Conservation (phyloP, 2,329 filamentous ascomycete genomes). For the Paracorniculantispora psalliotae region DNA sequence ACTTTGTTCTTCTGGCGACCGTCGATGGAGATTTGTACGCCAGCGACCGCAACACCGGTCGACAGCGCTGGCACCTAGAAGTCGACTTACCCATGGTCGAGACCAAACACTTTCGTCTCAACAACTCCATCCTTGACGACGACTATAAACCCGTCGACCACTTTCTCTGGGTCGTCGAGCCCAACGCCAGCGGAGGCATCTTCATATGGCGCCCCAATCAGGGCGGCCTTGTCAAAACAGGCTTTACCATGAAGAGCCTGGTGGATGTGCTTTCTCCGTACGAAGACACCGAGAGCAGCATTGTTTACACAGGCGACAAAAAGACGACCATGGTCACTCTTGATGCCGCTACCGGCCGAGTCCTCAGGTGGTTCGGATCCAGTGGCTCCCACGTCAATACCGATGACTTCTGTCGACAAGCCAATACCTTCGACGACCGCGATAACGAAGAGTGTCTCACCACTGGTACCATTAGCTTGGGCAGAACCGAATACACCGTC, state of each 20-base stretch:
- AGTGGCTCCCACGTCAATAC: constrained; percentile 62
- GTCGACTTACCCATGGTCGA: constrained; percentile 85
- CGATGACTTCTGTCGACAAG: constrained; percentile 68
- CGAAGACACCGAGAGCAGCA: constrained; percentile 65
- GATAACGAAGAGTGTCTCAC: constrained; percentile 73
- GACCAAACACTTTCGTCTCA: constrained; percentile 73
- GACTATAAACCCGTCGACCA: constrained; percentile 68
- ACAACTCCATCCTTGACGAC: constrained; percentile 56
- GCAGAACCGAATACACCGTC: constrained; percentile 85
- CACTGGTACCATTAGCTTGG: constrained; percentile 74
- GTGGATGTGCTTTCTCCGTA: constrained; percentile 81
- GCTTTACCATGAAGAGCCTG: constrained; percentile 76
- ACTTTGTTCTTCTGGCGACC: constrained; percentile 99
- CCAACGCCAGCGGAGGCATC: constrained; percentile 77
- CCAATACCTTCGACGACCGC: constrained; percentile 61
- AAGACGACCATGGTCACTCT: constrained; percentile 85
- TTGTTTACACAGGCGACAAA: constrained; percentile 89
- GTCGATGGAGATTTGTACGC: constrained; percentile 96
- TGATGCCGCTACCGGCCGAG: constrained; percentile 76
- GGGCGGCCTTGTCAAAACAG: constrained; percentile 58
- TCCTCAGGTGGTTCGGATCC: constrained; percentile 80
- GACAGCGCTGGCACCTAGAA: constrained; percentile 79
- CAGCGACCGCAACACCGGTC: constrained; percentile 79
- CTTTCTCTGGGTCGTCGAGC: constrained; percentile 93
- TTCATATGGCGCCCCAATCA: constrained; percentile 75